phyloP scores from a whole-genome alignment of 805 yeast genomes.

The Torulaspora delbrueckii region DNA sequence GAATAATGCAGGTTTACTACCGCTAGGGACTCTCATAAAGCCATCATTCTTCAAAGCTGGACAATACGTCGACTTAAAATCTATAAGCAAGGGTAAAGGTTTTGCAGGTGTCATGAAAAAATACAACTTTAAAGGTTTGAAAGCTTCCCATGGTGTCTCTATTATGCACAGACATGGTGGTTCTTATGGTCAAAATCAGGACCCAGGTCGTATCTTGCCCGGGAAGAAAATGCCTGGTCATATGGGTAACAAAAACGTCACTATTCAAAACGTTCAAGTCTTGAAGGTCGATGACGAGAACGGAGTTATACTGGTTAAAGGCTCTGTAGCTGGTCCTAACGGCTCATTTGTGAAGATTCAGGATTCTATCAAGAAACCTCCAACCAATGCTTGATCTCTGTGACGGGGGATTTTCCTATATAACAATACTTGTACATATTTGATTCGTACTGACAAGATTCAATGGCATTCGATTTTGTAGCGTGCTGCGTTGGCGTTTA shows the following conservation, averaged over 20 bases:
- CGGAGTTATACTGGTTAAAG: slow-evolving; percentile 79
- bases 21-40: slow-evolving; percentile 68
- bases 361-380: slow-evolving; percentile 61
- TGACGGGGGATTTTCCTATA: not conserved
- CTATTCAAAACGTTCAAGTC: slow-evolving; percentile 71
- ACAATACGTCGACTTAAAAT: slow-evolving; percentile 75
- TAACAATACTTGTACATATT: slow-evolving; percentile 4
- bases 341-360: slow-evolving; percentile 68
- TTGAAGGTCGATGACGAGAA: slow-evolving; percentile 75
- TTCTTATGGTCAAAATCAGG: slow-evolving; percentile 92
- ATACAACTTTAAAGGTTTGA: slow-evolving; percentile 81
- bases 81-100: slow-evolving; percentile 88
- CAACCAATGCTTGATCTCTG: not conserved
- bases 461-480: not conserved
- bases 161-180: slow-evolving; percentile 92
- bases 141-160: slow-evolving; percentile 95
- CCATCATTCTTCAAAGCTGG: slow-evolving; percentile 85
- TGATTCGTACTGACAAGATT: not conserved
- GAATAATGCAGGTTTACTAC: slow-evolving; percentile 57
- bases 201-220: slow-evolving; percentile 93
- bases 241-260: slow-evolving; percentile 75
- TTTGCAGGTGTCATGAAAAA: slow-evolving; percentile 98
- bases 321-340: slow-evolving; percentile 86
- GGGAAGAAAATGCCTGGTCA: slow-evolving; percentile 99
- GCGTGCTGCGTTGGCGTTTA: slow-evolving; percentile 5